Conservation (phyloP, 1,284 basidiomycete species). For the Pseudozyma pruni region DNA sequence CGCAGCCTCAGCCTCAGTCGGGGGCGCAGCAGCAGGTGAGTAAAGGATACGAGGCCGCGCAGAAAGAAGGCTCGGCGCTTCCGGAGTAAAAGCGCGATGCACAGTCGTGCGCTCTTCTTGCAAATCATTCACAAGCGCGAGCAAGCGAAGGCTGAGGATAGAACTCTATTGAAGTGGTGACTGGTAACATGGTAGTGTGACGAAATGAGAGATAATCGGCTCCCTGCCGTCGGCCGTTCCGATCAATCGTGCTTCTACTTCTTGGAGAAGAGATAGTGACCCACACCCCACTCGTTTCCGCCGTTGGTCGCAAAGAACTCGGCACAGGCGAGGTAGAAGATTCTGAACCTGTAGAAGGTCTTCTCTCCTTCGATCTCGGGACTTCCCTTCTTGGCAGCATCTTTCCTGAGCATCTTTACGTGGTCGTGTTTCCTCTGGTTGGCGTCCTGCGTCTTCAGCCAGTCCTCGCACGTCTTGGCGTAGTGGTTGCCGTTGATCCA, state of each 20-base stretch:
- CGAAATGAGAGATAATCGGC: too few species aligned
- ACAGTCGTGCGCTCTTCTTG: too few species aligned
- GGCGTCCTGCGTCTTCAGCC: conserved; percentile 76
- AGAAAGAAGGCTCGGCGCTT: too few species aligned
- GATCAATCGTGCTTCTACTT: conserved; percentile 14
- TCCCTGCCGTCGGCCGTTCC: too few species aligned
- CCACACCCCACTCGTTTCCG: conserved; percentile 77
- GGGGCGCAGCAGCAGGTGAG: neutral
- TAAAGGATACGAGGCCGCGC: neutral
- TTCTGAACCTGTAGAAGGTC: conserved; percentile 76
- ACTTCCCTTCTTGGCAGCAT: conserved; percentile 58
- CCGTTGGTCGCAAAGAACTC: conserved; percentile 78
- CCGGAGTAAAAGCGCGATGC: too few species aligned
- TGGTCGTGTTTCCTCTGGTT: conserved; percentile 71
- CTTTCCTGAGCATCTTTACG: conserved; percentile 32
- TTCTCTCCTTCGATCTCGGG: conserved; percentile 73
- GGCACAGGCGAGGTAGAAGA: conserved; percentile 80
- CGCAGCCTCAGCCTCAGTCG: neutral
- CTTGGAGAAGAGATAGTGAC: conserved; percentile 71
- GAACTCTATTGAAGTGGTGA: too few species aligned
- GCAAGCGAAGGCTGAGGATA: too few species aligned
- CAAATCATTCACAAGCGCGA: too few species aligned
- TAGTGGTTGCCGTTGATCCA: conserved; percentile 76
- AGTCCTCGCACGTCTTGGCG: conserved; percentile 76
- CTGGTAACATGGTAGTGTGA: too few species aligned